Base-by-base conservation (phyloP, 1,284 basidiomycete genomes). In the Ceratobasidium sp. region DNA sequence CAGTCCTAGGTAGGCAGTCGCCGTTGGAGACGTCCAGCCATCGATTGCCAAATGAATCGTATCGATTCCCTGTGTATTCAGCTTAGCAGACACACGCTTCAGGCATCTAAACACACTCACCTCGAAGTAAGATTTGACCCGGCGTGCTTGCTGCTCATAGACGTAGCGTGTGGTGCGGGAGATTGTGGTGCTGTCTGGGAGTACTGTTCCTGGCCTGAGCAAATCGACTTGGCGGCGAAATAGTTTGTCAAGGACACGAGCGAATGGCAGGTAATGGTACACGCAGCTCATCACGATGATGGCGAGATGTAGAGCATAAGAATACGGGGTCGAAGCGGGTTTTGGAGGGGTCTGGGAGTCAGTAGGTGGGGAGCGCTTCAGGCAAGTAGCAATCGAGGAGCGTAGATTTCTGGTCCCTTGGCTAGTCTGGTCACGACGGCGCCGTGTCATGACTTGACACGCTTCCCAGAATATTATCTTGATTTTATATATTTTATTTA, bases 251-350 rank as follows among this genome's bases (percentile, higher is more conserved):
- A 66, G 42, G 26, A 66, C 42, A 20, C 64, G 64, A 26, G 64
- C 40, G 48, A 66, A 66, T 26, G 64, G 64, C 10, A 66, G 20
- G 42, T 66, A 66, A 28, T 46, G 64, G 20, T 48, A 66, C n/a
- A 42, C 64, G n/a, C 64, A 66, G 46, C 64, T 66, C 64, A 66
- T 48, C 1, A 66, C n/a, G 23, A 66, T 6, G 15, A 66, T 66
- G 12, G 64, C 44, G 4, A 66, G 42, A 9, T 66, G 40, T n/a
- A 66, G 20, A 26, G 64, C 64, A 17, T 66, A 48, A 4, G 64
- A 26, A 20, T 59, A 46, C 10, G 38, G 64, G 10, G 42, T 23
- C 17, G 64, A 46, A 33, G 57, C n/a, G 5, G 42, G 9, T 17
- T 38, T 33, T 1, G 61, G 4, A 40, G 40, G 4, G 38, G 64